These are phyloP conservation scores for Aspergillus jensenii DNA, from an alignment of 2,329 filamentous ascomycete species.

Conservation along the genomic window DNA sequence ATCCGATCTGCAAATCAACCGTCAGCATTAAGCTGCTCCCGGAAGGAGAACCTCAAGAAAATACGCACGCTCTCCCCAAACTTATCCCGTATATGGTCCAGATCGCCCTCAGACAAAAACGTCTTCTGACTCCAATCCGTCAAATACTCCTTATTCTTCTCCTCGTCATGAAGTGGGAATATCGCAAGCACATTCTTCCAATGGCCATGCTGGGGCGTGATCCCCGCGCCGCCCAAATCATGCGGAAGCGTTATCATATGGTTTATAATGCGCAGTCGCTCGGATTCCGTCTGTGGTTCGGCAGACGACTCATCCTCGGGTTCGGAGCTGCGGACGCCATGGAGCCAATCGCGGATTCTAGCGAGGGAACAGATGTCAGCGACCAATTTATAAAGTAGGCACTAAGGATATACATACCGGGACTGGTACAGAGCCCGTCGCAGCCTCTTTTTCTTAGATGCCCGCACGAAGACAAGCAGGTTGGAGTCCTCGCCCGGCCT, in stretches of 20 bases:
- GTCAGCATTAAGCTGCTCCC: not conserved
- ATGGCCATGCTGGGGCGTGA: constrained; percentile 66
- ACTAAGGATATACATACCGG: constrained; percentile 47
- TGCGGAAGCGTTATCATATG: constrained; percentile 74
- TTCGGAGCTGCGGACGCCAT: constrained; percentile 77
- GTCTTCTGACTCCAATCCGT: constrained; percentile 65
- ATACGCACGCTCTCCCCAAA: constrained; percentile 63
- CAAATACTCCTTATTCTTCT: constrained; percentile 76
- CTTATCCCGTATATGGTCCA: constrained; percentile 72
- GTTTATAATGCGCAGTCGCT: constrained; percentile 83
- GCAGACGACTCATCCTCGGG: constrained; percentile 71
- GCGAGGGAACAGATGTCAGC: not conserved
- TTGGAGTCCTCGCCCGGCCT: constrained; percentile 74
- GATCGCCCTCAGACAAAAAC: constrained; percentile 57
- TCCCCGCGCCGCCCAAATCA: constrained; percentile 75
- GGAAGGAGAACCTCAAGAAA: not conserved
- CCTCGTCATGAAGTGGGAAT: constrained; percentile 77
- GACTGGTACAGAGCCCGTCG: constrained; percentile 81
- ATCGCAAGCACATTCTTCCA: constrained; percentile 74
- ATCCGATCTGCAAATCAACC: constrained; percentile 63
- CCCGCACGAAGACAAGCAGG: constrained; percentile 80
- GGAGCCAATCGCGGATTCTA: constrained; percentile 91
- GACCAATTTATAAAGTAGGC: not conserved
- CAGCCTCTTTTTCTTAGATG: constrained; percentile 70
- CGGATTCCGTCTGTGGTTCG: constrained; percentile 83